Evolutionary conservation across 2,329 filamentous ascomycete species (phyloP).

Genomic region (Aspergillus proliferans): DNA sequence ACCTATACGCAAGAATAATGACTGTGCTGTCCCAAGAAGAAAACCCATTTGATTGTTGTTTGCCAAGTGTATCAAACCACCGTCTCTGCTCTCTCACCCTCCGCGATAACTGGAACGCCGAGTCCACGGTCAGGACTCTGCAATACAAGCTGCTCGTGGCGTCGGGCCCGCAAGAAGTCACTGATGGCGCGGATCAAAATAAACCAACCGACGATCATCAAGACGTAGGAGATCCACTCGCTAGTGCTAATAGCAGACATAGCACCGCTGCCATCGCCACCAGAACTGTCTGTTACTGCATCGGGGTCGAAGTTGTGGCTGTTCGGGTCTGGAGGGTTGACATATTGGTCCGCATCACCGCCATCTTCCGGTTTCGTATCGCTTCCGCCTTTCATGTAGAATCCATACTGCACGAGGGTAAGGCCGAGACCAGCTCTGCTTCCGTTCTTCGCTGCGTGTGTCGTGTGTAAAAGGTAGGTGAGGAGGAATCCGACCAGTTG

Average conservation of each 20-base stretch:
- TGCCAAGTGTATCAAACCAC: constrained; percentile 54
- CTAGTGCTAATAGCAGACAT: constrained; percentile 59
- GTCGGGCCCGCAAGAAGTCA: constrained; percentile 78
- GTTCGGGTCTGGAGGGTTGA: constrained; percentile 78
- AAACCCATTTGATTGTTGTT: background rate
- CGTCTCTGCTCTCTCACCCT: constrained; percentile 72
- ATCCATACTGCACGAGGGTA: constrained; percentile 92
- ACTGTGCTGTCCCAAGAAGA: background rate
- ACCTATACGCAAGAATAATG: constrained; percentile 5
- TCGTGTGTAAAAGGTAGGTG: constrained; percentile 95
- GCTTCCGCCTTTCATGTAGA: constrained; percentile 73
- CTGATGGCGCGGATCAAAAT: constrained; percentile 89
- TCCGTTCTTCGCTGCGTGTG: constrained; percentile 95
- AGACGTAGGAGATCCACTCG: constrained; percentile 83
- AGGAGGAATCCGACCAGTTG: constrained; percentile 95
- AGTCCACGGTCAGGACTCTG: constrained; percentile 88
- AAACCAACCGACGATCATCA: constrained; percentile 99
- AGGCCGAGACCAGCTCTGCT: constrained; percentile 91
- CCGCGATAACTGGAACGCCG: constrained; percentile 76
- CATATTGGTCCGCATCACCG: constrained; percentile 36
- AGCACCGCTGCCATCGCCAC: constrained; percentile 33
- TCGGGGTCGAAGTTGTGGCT: constrained; percentile 79
- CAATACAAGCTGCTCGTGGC: constrained; percentile 87
- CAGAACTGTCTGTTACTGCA: constrained; percentile 49
- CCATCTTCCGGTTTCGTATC: constrained; percentile 35